These are phyloP conservation scores for Yamadazyma olivae DNA, from an alignment of 805 yeast genomes.

Conservation along the genomic window DNA sequence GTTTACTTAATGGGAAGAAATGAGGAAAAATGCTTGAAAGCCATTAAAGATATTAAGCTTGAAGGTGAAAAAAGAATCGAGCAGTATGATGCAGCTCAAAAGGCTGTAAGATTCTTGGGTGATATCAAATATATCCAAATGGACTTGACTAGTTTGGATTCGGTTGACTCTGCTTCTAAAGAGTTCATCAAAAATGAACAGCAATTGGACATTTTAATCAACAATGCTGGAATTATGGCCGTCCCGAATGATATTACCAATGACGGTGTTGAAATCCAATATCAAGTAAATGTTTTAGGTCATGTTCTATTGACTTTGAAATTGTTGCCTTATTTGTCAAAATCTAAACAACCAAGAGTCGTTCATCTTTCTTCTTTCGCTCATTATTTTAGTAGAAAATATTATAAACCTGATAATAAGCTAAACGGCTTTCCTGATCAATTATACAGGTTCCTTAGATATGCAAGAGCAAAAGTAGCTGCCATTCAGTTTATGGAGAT, in stretches of 20 bases:
- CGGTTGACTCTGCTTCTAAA: slow-evolving; percentile 25
- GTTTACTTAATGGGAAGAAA: slow-evolving; percentile 38
- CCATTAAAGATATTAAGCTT: slow-evolving; percentile 28
- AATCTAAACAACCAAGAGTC: slow-evolving; percentile 25
- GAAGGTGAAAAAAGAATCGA: slow-evolving; percentile 28
- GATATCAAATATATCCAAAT: slow-evolving; percentile 49
- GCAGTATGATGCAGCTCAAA: slow-evolving; percentile 5
- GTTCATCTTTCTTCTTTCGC: slow-evolving; percentile 31
- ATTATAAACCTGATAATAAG: slow-evolving; percentile 21
- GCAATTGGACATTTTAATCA: slow-evolving; percentile 30
- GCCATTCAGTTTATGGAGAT: slow-evolving; percentile 27
- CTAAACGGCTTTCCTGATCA: slow-evolving; percentile 24
- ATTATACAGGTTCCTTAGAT: slow-evolving; percentile 29
- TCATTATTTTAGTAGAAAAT: slow-evolving; percentile 23
- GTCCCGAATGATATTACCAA: slow-evolving; percentile 32
- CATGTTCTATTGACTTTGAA: slow-evolving; percentile 32
- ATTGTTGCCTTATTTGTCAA: slow-evolving; percentile 24
- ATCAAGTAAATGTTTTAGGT: slow-evolving; percentile 36
- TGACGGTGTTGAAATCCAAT: slow-evolving; percentile 39
- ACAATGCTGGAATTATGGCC: slow-evolving; percentile 43
- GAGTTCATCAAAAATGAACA: slow-evolving; percentile 22
- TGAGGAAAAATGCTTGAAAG: slow-evolving; percentile 26
- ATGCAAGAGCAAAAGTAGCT: slow-evolving; percentile 33
- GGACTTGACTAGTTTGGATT: slow-evolving; percentile 46
- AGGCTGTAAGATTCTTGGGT: slow-evolving; percentile 38